These are phyloP conservation scores for Barbatosphaeria neglecta DNA, from an alignment of 495 filamentous ascomycete species.

Conservation along the genomic window DNA sequence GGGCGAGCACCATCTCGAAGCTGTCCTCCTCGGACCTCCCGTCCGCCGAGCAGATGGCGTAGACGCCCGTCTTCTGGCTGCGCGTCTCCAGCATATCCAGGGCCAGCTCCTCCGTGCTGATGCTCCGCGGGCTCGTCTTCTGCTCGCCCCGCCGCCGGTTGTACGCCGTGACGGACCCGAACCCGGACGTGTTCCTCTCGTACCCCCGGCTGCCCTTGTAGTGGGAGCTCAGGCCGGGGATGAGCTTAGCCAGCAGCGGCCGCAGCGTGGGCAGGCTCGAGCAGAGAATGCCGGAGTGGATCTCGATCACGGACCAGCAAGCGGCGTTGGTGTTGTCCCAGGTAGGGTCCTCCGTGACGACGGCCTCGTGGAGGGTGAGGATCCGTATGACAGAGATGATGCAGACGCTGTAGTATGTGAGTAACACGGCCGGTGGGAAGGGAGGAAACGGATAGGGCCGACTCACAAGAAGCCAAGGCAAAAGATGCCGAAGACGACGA, in stretches of 20 bases:
- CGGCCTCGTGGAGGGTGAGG: constrained; percentile 2
- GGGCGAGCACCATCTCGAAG: not conserved
- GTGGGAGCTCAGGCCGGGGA: constrained; percentile 6
- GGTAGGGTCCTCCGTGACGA: constrained; percentile 1
- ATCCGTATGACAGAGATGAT: constrained; percentile 11
- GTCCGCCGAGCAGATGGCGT: not conserved
- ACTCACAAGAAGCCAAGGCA: constrained; percentile 16
- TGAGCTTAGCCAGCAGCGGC: constrained; percentile 4
- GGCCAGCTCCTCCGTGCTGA: not conserved
- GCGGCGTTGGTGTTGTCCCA: constrained; percentile 2
- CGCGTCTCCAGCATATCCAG: not conserved
- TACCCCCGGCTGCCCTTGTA: not conserved
- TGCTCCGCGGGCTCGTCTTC: not conserved
- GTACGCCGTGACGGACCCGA: not conserved
- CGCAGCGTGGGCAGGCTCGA: constrained; percentile 11
- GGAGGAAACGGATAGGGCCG: not conserved
- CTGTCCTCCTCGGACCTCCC: not conserved
- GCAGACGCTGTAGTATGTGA: constrained; percentile 1
- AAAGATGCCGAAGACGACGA: constrained; percentile 13
- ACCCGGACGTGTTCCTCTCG: not conserved
- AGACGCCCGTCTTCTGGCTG: not conserved
- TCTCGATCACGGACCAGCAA: constrained; percentile 13
- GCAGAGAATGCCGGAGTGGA: constrained; percentile 11
- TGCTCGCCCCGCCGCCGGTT: not conserved
- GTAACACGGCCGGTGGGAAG: not conserved